Base-by-base conservation (phyloP, 2,329 filamentous ascomycete genomes). In the Trematosphaeria pertusa region DNA sequence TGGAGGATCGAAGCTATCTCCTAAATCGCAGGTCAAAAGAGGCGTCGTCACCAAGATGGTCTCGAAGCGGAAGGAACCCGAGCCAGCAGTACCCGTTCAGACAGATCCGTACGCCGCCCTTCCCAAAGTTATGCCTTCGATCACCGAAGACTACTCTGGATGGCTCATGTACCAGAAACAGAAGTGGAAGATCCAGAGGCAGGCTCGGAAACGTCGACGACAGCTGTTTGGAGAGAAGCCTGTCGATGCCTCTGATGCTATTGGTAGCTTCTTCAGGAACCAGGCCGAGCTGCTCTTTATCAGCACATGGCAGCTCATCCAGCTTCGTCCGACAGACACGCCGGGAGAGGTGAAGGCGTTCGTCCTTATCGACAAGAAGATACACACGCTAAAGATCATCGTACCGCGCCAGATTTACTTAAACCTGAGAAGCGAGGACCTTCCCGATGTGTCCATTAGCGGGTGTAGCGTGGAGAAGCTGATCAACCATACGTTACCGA, bases 101-200 rank as follows among this genome's bases (percentile, higher is more conserved):
- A 73, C 81, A 0, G 89, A 97, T 65, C 91, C 91, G 0, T 95
- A 91, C 71, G 87, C 91, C 20, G 84, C 84, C 18, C 79, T 99
- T 11, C 94, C 94, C 0, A 84, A 87, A 50, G 81, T 84, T 32
- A 95, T 96, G 88, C 93, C 94, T 1, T 83, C 82, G 18, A 88
- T 94, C 15, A 89, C 86, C 0, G 85, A 94, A 37, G 88, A 99
- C 71, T 99, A 99, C 59, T 77, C 84, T 14, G 90, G 84, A 0
- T 99, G 96, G 78, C 72, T 99, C 42, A 82, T 88, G 64, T 97
- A 97, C 64, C 94, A 99, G 69, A 99, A 99, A 73, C 85, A 92
- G 75, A 99, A 99, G 73, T 99, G 94, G 94, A 97, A 93, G 76
- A 87, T 97, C 28, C 94, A 99, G 69, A 96, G 91, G 65, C 88